Evolutionary conservation across 169 alveolate species (phyloP), one percentile per base, ranked within the genome.

Genomic region (Theileria equi): DNA sequence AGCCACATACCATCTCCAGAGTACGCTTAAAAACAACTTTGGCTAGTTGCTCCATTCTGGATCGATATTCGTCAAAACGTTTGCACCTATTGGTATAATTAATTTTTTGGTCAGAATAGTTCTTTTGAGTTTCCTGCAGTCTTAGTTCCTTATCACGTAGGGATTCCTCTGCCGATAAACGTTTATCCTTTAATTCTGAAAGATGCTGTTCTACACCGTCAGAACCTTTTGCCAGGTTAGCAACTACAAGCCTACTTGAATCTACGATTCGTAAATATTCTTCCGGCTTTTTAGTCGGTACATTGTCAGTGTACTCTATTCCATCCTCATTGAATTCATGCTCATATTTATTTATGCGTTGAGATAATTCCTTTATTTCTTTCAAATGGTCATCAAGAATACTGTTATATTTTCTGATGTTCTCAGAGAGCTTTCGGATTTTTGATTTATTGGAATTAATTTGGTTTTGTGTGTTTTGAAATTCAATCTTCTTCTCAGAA

Each of bases 1-100:
- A 76, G 8, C 80, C 85, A 0, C 73, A 53, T 10, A 76, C 85
- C 13, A 66, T 41, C 23, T 58, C 85, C n/a, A 76, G 77, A 23
- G 85, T 76, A 28, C 52, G 62, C 47, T 41, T 35, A 21, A 76
- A 76, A 0, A 57, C 71, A n/a, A 36, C 16, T 34, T 76, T 76
- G 3, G 85, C 85, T 28, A 41, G 48, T 8, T 41, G 36, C 17
- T 76, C 80, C 32, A 66, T 65, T 5, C 73, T 50, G 11, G 21
- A 45, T 11, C 80, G 68, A 31, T 62, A 65, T 34, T 76, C 80
- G 34, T 65, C 72, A 36, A 76, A 76, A 17, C 66, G 61, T 25
- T 29, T 17, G 23, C 76, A 52, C 1, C 85, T 63, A 36, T 57
- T 65, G 43, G 49, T 34, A 43, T 65, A 76, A 67, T 76, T 76